Base-by-base conservation (phyloP, 805 yeast genomes). In the Nakazawaea ambrosiae region DNA sequence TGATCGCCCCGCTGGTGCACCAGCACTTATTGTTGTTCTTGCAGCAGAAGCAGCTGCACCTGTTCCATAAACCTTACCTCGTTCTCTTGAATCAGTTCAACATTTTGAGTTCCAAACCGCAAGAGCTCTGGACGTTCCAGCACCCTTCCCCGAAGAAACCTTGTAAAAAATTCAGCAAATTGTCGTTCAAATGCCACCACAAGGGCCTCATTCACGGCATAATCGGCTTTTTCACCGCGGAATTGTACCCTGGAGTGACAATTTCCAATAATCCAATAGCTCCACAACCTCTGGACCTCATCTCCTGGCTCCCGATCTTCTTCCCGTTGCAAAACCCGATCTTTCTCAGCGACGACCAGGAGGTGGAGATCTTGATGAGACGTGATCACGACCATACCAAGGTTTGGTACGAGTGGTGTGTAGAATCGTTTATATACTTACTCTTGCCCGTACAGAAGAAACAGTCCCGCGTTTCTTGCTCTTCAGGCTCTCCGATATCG, bases 191-290 rank as follows among this genome's bases (percentile, higher is more conserved):
- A 34, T 62, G 73, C 5, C 62, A 65, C 12, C 57, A 68, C 23
- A 65, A 70, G 37, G 73, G 81, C 2, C 69, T 68, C 15, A 54
- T 85, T 3, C 89, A 86, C 53, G 96, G 90, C 0, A 54, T 88
- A 25, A 62, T 76, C 3, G 96, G 96, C 0, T 78, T 65, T 50
- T 89, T 89, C 50, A 68, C 67, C n/a, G 78, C 92, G 0, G 70
- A 58, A 2, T 63, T 88, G n/a, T 84, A 77, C 53, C 73, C 69
- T 1, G 80, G 75, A 33, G 62, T 78, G 18, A 51, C 52, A 7
- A 60, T 84, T 4, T 71, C 81, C 20, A 78, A 70, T 12, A 56
- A 61, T 23, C 77, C 78, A 43, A 48, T 48, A 0, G 49, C 48
- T 2, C 20, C 46, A 11, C 51, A 52, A 11, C 66, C 81, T 2